Conservation (phyloP, 2,329 filamentous ascomycete species). For the Zasmidium cellare region DNA sequence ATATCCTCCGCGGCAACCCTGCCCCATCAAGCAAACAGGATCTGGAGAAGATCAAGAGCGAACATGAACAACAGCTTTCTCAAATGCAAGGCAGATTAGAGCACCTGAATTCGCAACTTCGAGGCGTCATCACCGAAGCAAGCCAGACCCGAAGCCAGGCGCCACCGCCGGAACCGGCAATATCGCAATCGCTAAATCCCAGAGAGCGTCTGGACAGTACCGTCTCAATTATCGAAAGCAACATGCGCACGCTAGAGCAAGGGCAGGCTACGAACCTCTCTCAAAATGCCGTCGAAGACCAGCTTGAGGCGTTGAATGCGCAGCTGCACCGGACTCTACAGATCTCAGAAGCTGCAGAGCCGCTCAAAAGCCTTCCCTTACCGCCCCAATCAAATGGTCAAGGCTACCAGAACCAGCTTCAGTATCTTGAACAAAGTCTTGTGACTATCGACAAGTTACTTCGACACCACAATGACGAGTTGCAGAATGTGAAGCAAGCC, state of each 20-base stretch:
- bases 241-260: conserved; percentile 27
- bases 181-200: conserved; percentile 12
- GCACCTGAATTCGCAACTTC: conserved; percentile 33
- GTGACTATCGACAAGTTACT: conserved; percentile 35
- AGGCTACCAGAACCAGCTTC: conserved; percentile 65
- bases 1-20: conserved; percentile 30
- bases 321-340: conserved; percentile 38
- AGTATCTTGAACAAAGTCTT: conserved; percentile 65
- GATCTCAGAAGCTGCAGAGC: conserved; percentile 52
- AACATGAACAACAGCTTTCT: conserved; percentile 31
- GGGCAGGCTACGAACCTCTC: conserved; percentile 27
- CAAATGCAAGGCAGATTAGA: conserved; percentile 33
- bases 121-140: conserved; percentile 32
- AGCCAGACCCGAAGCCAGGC: conserved; percentile 27
- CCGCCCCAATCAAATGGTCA: conserved; percentile 60
- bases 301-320: conserved; percentile 32
- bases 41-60: conserved; percentile 22
- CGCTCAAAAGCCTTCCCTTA: conserved; percentile 51
- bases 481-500: conserved; percentile 26
- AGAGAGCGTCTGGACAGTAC: conserved; percentile 22
- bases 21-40: conserved; percentile 20
- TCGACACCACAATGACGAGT: conserved; percentile 30
- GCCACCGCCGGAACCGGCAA: conserved; percentile 22
- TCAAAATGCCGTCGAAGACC: conserved; percentile 31
- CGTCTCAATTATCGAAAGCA: conserved; percentile 29